These are phyloP conservation scores for Myriosclerotinia curreyana DNA, from an alignment of 2,329 filamentous ascomycete species.

Conservation along the genomic window DNA sequence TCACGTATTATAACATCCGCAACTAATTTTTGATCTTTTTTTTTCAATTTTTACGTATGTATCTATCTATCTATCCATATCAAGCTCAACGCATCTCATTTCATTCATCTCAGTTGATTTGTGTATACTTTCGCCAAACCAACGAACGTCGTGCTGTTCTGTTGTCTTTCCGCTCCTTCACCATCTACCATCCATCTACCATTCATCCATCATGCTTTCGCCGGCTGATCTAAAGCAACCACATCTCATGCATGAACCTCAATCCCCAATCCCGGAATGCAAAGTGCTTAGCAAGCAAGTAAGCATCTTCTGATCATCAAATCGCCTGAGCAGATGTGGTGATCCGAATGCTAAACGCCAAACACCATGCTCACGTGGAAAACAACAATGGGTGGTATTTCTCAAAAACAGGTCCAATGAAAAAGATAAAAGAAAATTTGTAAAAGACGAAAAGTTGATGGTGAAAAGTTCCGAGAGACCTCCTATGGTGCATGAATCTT, in stretches of 20 bases:
- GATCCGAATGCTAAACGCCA: conserved; percentile 7
- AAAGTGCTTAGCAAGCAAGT: neutral
- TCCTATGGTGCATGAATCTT: neutral
- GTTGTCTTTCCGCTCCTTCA: neutral
- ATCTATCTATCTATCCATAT: neutral
- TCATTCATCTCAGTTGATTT: conserved; percentile 7
- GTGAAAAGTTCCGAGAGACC: neutral
- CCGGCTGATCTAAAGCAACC: neutral
- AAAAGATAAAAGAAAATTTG: neutral
- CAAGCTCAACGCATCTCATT: conserved; percentile 1
- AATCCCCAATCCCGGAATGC: neutral
- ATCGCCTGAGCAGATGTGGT: neutral
- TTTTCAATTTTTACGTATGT: neutral
- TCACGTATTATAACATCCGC: neutral
- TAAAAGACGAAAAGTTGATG: neutral
- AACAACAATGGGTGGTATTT: conserved; percentile 17
- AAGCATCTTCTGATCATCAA: neutral
- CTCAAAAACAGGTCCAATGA: neutral
- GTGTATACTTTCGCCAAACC: neutral
- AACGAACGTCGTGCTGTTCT: neutral
- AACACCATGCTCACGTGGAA: conserved; percentile 11
- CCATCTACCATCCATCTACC: neutral
- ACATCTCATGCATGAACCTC: neutral
- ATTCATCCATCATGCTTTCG: neutral
- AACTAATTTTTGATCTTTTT: neutral